Percentiles rank a stretch among this genome's conserved stretches.
Evolutionary conservation across 495 filamentous ascomycete genomes (phyloP).

Genomic region (Haplographium delicatum): DNA sequence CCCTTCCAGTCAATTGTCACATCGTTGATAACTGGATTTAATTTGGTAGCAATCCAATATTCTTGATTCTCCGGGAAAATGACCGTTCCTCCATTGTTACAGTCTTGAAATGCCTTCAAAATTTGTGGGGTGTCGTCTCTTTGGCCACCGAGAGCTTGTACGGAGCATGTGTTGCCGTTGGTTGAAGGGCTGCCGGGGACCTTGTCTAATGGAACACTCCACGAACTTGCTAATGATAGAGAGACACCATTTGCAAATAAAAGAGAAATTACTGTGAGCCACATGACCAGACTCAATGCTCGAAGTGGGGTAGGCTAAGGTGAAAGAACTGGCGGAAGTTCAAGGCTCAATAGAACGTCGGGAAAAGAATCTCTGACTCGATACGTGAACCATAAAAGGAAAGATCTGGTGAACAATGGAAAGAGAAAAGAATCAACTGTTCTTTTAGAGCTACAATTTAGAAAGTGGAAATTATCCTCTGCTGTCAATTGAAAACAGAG

Average conservation of each 20-base stretch:
- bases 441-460: too few species aligned
- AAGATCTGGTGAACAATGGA: too few species aligned
- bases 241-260: background rate
- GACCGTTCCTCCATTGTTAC: slow-evolving; percentile 44
- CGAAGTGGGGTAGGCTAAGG: too few species aligned
- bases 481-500: too few species aligned
- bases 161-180: slow-evolving; percentile 23
- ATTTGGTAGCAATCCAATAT: slow-evolving; percentile 44
- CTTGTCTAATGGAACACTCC: background rate
- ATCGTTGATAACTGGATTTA: slow-evolving; percentile 43
- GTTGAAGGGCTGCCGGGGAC: slow-evolving; percentile 4
- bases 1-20: slow-evolving; percentile 44
- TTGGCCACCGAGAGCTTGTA: slow-evolving; percentile 10
- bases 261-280: background rate
- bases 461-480: too few species aligned
- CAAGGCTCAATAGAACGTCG: too few species aligned
- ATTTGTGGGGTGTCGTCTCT: slow-evolving; percentile 47
- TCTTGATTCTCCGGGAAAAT: slow-evolving; percentile 45
- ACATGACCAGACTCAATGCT: too few species aligned
- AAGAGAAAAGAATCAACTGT: too few species aligned
- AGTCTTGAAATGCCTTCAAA: slow-evolving; percentile 43
- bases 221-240: background rate
- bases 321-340: too few species aligned
- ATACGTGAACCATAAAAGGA: too few species aligned
- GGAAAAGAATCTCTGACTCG: too few species aligned